Evolutionary conservation across 257 asterid species (phyloP), one percentile per base, ranked within the genome.

Genomic region (Paraleonurus japonicus): DNA sequence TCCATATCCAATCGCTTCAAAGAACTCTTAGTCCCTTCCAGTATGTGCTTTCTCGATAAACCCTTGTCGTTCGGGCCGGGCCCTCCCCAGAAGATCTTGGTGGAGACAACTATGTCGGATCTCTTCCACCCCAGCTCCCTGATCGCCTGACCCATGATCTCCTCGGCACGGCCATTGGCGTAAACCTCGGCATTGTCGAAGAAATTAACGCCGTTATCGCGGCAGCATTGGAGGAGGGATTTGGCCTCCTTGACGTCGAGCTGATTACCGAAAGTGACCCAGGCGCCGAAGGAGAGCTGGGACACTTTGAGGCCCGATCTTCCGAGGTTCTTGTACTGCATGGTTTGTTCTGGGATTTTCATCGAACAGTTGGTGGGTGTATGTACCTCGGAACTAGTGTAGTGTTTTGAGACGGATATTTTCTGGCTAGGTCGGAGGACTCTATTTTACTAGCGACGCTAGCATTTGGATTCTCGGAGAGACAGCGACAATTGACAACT

Each of bases 1-100:
- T 89, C 98, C 99, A 95, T 89, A 61, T 91, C 97, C 74, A 95
- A 77, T 35, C 98, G 75, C 85, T 87, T 92, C 81, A 95, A 67
- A 0, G 81, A 80, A 32, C 86, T 92, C 81, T 78, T 92, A 0
- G 98, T 91, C 50, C 99, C 99, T 59, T 95, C 99, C 0, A 89
- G 30, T 0, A 95, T 89, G 57, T 95, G 99, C 81, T 95, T 95
- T 35, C 99, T 77, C 0, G 99, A 95, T 15, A 92, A 61, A 17
- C 99, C 99, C 82, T 92, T 95, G 70, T 95, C 99, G 55, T 95
- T 95, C 0, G 99, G 98, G 20, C 98, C 99, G 3, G 93, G 75
- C 1, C 99, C 98, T 4, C 99, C 99, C 99, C 99, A 95, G 82
- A 95, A 95, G 75, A 95, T 89, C 95, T 95, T 95, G 15, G 99